A percentile compares a stretch with the other conserved stretches of the same genome.
These are phyloP conservation scores for Eucalyptus albens DNA, from an alignment of 345 rosid species.

Conservation along the genomic window DNA sequence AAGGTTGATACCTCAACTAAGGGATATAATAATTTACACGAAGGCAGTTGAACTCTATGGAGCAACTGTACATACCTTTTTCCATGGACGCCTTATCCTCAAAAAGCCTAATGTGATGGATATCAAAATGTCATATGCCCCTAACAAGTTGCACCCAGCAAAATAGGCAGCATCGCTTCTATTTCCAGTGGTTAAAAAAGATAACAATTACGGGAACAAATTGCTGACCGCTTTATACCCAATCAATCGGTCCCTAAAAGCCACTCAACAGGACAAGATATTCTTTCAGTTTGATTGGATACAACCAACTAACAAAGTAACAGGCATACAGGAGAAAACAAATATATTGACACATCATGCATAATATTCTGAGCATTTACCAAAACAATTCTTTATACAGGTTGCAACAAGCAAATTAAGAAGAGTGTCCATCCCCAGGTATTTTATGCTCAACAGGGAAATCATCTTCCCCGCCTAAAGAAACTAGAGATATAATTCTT, in stretches of 20 bases:
- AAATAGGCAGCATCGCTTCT: not conserved
- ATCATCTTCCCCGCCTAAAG: slow-evolving; percentile 11
- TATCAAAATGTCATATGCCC: not conserved
- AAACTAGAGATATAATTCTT: slow-evolving; percentile 3
- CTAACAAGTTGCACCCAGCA: not conserved
- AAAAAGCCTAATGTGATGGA: not conserved
- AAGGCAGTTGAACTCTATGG: not conserved
- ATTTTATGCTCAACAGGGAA: slow-evolving; percentile 16
- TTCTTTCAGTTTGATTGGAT: not conserved
- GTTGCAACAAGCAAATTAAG: slow-evolving; percentile 16
- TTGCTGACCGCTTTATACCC: not conserved
- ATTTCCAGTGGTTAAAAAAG: not conserved
- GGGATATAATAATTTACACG: not conserved
- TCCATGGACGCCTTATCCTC: not conserved
- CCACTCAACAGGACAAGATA: not conserved
- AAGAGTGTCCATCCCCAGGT: slow-evolving; percentile 1
- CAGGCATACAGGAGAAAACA: not conserved
- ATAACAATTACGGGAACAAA: not conserved
- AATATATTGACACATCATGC: not conserved
- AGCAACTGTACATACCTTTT: not conserved
- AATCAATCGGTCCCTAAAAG: not conserved
- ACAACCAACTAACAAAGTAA: not conserved
- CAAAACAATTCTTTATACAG: slow-evolving; percentile 25
- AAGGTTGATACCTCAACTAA: not conserved
- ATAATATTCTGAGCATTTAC: not conserved